Base-by-base conservation (phyloP, 2,329 filamentous ascomycete species). In the Monosporascus sp. region DNA sequence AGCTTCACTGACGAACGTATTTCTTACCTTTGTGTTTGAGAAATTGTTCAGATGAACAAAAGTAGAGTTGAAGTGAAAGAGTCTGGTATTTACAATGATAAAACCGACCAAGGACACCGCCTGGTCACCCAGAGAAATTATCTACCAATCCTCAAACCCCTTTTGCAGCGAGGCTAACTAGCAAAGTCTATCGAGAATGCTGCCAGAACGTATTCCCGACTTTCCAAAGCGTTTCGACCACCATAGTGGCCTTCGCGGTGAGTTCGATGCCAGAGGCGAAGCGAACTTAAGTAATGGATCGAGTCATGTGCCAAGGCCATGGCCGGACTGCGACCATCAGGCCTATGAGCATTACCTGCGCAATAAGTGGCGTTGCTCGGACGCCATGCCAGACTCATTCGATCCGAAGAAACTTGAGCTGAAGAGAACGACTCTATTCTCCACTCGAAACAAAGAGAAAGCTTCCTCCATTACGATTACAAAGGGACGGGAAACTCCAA, bases 371-470 rank as follows among this genome's bases (percentile, higher is more conserved):
- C 41, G 15, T 8, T 49, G 49, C 35, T 22, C 50, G 3, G 58
- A 60, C n/a, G 48, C 53, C 24, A 54, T 58, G 35, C 56, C 56
- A 17, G 39, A 18, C 11, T 14, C 3, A 5, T 60, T 60, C 24
- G 54, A 58, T 24, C 51, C 54, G 5, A 43, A 51, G 6, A 49
- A 24, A 9, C 36, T 60, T 38, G 53, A 58, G 47, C 27, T 18
- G 3, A 15, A 17, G 5, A 36, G 37, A 25, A 35, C 50, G 22
- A 35, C 45, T 20, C 43, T 7, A n/a, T n/a, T 11, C 9, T 9
- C 38, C 6, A 20, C 17, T 41, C 38, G 7, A 41, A 41, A 18
- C 38, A 20, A 3, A 20, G 17, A 41, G 7, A 47, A 49, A 15
- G 14, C 36, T 36, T 22, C 3, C 9, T 8, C 2, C 7, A 38